phyloP scores from a whole-genome alignment of 2,329 filamentous ascomycete species.

The Hypoxylon rubiginosum region DNA sequence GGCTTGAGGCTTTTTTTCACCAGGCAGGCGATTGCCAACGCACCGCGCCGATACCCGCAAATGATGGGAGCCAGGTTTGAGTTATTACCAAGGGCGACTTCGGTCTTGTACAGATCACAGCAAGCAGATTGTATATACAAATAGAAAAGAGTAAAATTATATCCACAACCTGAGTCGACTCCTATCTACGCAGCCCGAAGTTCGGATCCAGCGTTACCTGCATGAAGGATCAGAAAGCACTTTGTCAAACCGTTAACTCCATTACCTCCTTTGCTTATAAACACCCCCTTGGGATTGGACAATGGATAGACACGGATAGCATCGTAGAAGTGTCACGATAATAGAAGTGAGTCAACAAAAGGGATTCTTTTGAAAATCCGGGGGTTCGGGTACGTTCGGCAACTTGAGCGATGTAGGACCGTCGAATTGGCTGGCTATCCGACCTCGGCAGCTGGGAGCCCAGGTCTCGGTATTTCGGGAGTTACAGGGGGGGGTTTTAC shows the following conservation, averaged over 20 bases:
- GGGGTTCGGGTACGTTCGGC: slow-evolving; percentile 39
- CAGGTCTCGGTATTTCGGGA: slow-evolving; percentile 38
- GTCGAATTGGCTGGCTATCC: slow-evolving; percentile 35
- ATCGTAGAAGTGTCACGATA: slow-evolving; percentile 23
- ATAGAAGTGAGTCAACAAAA: slow-evolving; percentile 13
- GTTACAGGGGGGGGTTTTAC: slow-evolving; percentile 29
- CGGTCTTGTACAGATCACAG: slow-evolving; percentile 29
- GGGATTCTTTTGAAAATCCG: slow-evolving; percentile 5
- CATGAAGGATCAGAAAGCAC: neutral
- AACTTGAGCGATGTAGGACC: slow-evolving; percentile 33
- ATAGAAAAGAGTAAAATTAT: slow-evolving; percentile 35
- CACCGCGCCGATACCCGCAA: slow-evolving; percentile 4
- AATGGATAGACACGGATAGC: neutral
- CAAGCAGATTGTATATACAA: slow-evolving; percentile 34
- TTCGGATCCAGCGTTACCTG: slow-evolving; percentile 10
- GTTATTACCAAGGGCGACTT: slow-evolving; percentile 20
- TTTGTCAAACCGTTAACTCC: no score
- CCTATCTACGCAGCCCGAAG: slow-evolving; percentile 16
- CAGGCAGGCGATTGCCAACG: slow-evolving; percentile 4
- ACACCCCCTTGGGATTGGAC: slow-evolving; percentile 4
- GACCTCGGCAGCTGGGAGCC: slow-evolving; percentile 42
- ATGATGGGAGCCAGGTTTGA: slow-evolving; percentile 11
- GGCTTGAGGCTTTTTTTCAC: slow-evolving; percentile 1
- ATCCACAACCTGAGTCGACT: slow-evolving; percentile 16
- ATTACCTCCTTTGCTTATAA: no score